These are phyloP conservation scores for Geosmithia morbida DNA, from an alignment of 2,329 filamentous ascomycete genomes.

Conservation along the genomic window DNA sequence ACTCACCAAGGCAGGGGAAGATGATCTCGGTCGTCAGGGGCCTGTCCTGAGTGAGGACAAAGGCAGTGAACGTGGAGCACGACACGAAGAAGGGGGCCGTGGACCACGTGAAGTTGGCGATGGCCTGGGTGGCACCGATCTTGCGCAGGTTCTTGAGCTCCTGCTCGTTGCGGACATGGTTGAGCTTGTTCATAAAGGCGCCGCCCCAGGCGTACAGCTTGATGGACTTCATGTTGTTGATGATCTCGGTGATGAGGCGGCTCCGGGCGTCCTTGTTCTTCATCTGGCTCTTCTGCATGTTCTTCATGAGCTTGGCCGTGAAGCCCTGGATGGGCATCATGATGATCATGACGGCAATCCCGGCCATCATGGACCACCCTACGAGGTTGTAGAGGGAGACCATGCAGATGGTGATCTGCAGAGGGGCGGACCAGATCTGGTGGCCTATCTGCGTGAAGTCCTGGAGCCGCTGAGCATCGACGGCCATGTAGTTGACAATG, in stretches of 20 bases:
- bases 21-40: constrained; percentile 90
- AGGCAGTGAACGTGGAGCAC: constrained; percentile 90
- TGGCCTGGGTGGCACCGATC: constrained; percentile 84
- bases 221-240: constrained; percentile 99
- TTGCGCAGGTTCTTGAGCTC: constrained; percentile 92
- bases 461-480: constrained; percentile 88
- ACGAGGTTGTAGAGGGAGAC: constrained; percentile 89
- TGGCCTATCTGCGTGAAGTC: constrained; percentile 92
- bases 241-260: constrained; percentile 87
- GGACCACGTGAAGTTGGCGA: constrained; percentile 97
- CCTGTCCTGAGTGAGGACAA: constrained; percentile 67
- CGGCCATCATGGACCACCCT: constrained; percentile 88
- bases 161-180: constrained; percentile 87
- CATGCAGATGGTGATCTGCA: constrained; percentile 95
- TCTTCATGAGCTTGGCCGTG: constrained; percentile 88
- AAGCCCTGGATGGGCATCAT: constrained; percentile 96
- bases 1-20: constrained; percentile 62
- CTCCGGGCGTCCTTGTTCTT: constrained; percentile 96
- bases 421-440: constrained; percentile 91
- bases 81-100: constrained; percentile 96
- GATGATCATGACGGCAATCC: constrained; percentile 85
- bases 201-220: constrained; percentile 97
- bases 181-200: constrained; percentile 95
- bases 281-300: constrained; percentile 91
- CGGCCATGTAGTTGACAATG: constrained; percentile 99